A percentile compares a stretch with the other conserved stretches of the same genome.
phyloP scores from a whole-genome alignment of 768 basidiomycete species.

The Naematelia aurantialba region DNA sequence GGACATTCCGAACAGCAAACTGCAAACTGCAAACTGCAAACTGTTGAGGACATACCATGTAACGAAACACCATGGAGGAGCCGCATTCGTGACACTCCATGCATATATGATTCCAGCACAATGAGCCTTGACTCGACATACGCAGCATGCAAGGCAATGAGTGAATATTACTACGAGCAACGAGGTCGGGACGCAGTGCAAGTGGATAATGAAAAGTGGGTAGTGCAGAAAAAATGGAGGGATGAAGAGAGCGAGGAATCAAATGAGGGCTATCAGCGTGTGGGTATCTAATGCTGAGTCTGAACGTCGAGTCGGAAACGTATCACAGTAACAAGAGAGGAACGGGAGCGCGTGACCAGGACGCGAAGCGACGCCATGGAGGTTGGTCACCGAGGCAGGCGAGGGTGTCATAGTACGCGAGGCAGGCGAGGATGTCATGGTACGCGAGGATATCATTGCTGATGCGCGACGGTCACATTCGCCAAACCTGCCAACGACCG shows the following conservation, averaged over 20 bases:
- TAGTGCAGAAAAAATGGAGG: conserved; percentile 2
- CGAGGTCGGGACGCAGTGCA: too few species aligned
- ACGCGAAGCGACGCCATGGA: background rate
- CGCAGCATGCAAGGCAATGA: background rate
- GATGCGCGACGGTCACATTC: background rate
- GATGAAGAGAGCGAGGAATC: conserved; percentile 2
- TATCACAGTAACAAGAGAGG: background rate
- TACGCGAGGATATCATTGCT: background rate
- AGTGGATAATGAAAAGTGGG: background rate
- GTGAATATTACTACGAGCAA: too few species aligned
- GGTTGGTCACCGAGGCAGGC: background rate
- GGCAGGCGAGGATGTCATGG: background rate
- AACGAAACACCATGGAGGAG: too few species aligned
- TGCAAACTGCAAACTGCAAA: too few species aligned
- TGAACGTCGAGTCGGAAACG: background rate
- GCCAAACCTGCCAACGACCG: background rate
- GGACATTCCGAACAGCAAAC: too few species aligned
- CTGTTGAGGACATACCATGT: too few species aligned
- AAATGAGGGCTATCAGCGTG: background rate
- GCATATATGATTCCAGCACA: background rate
- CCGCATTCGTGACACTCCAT: background rate
- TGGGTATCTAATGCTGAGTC: background rate
- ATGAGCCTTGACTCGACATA: background rate
- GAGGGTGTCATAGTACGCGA: background rate
- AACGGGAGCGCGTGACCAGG: background rate